These are phyloP conservation scores for Prunus padus DNA, from an alignment of 306 rosid genomes.

Conservation along the genomic window DNA sequence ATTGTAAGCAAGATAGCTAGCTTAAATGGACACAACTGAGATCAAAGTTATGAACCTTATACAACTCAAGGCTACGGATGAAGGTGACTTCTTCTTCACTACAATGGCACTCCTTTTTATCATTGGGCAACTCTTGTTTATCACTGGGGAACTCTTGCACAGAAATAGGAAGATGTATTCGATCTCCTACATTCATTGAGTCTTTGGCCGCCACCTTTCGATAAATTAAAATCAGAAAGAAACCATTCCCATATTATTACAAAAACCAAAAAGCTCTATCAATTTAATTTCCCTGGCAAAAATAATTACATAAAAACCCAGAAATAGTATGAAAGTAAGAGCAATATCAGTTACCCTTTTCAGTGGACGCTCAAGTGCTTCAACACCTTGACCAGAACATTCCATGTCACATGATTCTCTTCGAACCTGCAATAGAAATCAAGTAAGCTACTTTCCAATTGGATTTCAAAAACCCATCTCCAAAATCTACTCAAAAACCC, in stretches of 20 bases:
- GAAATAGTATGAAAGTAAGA: background rate
- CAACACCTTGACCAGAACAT: conserved; percentile 18
- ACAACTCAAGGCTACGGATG: conserved; percentile 53
- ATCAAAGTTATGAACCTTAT: conserved; percentile 53
- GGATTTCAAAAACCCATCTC: background rate
- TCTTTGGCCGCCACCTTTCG: conserved; percentile 73
- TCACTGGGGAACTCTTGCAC: conserved; percentile 42
- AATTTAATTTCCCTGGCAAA: background rate
- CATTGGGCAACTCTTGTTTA: conserved; percentile 30
- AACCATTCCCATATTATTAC: background rate
- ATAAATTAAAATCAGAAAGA: conserved; percentile 24
- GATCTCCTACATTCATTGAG: conserved; percentile 60
- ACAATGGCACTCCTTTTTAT: conserved; percentile 40
- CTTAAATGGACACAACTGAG: background rate
- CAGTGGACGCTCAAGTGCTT: conserved; percentile 25
- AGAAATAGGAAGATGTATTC: conserved; percentile 61
- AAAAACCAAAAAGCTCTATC: background rate
- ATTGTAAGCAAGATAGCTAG: background rate
- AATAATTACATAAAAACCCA: background rate
- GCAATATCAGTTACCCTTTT: conserved; percentile 45
- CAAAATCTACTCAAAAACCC: background rate
- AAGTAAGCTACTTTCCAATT: conserved; percentile 5
- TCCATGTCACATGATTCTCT: conserved; percentile 33
- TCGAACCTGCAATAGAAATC: conserved; percentile 49
- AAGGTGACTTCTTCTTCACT: conserved; percentile 52